Evolutionary conservation across 2,329 filamentous ascomycete species (phyloP).

Genomic region (Fusarium sulawesiense): DNA sequence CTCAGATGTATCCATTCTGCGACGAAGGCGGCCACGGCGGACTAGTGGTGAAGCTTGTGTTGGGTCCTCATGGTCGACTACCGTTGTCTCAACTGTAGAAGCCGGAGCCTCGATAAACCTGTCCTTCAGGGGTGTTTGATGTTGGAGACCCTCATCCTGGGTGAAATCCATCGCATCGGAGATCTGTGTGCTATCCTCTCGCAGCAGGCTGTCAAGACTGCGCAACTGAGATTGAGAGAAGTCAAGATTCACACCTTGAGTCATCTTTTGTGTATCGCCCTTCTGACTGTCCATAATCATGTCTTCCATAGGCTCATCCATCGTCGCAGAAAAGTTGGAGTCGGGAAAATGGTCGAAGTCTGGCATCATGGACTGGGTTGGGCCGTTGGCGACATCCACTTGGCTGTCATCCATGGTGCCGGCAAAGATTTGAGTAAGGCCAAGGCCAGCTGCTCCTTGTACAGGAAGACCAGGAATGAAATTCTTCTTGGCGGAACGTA

Average conservation of each 20-base stretch:
- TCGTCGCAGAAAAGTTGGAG: slow-evolving; percentile 70
- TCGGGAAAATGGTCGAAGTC: slow-evolving; percentile 68
- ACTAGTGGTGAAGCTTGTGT: slow-evolving; percentile 73
- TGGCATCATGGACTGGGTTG: slow-evolving; percentile 64
- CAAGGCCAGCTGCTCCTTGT: slow-evolving; percentile 71
- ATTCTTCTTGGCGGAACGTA: slow-evolving; percentile 75
- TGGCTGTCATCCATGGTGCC: slow-evolving; percentile 83
- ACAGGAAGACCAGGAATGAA: slow-evolving; percentile 77
- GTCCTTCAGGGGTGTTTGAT: slow-evolving; percentile 76
- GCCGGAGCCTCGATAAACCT: slow-evolving; percentile 73
- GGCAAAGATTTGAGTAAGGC: slow-evolving; percentile 89
- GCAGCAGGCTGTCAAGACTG: slow-evolving; percentile 67
- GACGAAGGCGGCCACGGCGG: slow-evolving; percentile 66
- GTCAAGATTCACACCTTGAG: slow-evolving; percentile 64
- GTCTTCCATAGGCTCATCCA: slow-evolving; percentile 65
- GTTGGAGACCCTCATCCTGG: slow-evolving; percentile 82
- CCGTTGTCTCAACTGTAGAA: slow-evolving; percentile 78
- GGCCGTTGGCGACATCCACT: slow-evolving; percentile 45
- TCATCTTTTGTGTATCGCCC: slow-evolving; percentile 51
- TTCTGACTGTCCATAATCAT: slow-evolving; percentile 61
- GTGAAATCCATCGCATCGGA: slow-evolving; percentile 80
- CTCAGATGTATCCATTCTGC: slow-evolving; percentile 52
- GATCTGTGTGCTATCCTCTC: slow-evolving; percentile 66
- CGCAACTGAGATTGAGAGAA: slow-evolving; percentile 71
- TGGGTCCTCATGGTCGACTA: slow-evolving; percentile 55